Conservation (phyloP, 805 yeast species). For the Wickerhamiella allomyrinae region DNA sequence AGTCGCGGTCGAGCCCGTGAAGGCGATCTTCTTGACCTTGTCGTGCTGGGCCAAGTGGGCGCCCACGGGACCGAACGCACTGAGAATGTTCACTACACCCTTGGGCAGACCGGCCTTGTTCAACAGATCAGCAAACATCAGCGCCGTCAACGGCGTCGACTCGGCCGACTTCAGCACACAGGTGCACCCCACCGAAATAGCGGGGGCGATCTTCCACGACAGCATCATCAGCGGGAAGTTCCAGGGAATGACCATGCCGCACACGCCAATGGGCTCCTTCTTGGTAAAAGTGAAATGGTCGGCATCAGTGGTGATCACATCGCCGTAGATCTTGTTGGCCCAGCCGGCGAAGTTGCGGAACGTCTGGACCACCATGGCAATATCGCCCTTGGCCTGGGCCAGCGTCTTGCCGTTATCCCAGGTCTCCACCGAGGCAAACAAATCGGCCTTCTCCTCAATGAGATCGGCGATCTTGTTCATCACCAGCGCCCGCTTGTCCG, state of each 20-base stretch:
- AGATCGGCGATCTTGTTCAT: slow-evolving; percentile 65
- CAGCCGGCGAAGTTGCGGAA: slow-evolving; percentile 60
- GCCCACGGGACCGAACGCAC: slow-evolving; percentile 66
- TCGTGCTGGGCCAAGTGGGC: slow-evolving; percentile 42
- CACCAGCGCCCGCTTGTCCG: slow-evolving; percentile 47
- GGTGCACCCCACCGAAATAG: slow-evolving; percentile 65
- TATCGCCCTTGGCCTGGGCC: slow-evolving; percentile 31
- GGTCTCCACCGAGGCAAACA: slow-evolving; percentile 68
- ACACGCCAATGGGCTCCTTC: slow-evolving; percentile 53
- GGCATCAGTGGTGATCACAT: slow-evolving; percentile 42
- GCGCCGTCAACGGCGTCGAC: slow-evolving; percentile 56
- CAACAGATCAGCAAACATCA: slow-evolving; percentile 44
- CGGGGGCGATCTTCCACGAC: slow-evolving; percentile 73
- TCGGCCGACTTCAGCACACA: slow-evolving; percentile 64
- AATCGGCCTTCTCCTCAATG: slow-evolving; percentile 56
- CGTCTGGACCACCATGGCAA: slow-evolving; percentile 40
- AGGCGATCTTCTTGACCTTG: slow-evolving; percentile 71
- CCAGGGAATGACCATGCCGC: slow-evolving; percentile 62
- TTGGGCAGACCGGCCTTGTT: slow-evolving; percentile 61
- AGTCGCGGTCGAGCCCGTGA: slow-evolving; percentile 86
- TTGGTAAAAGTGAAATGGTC: slow-evolving; percentile 53
- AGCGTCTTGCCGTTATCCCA: slow-evolving; percentile 78
- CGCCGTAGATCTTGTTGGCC: slow-evolving; percentile 56
- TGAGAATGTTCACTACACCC: slow-evolving; percentile 57
- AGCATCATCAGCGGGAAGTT: slow-evolving; percentile 60